phyloP scores from a whole-genome alignment of 805 yeast genomes.

The Candida ipomoeae region DNA sequence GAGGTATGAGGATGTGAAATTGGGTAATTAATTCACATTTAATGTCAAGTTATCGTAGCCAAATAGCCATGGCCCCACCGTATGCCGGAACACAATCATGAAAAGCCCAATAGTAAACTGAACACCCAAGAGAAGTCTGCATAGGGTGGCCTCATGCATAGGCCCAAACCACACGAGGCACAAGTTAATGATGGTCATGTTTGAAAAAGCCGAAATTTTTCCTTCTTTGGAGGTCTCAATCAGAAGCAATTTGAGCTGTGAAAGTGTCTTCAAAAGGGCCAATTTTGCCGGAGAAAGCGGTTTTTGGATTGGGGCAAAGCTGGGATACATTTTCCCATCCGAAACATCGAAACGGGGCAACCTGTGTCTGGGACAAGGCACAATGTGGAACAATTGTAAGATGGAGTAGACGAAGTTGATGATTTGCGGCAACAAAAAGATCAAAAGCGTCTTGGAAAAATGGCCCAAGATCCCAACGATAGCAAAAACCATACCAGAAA shows the following conservation, averaged over 20 bases:
- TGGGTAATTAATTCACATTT: conserved; percentile 28
- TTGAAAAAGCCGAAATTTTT: conserved; percentile 50
- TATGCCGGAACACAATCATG: conserved; percentile 72
- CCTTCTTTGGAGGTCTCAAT: conserved; percentile 22
- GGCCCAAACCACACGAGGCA: conserved; percentile 87
- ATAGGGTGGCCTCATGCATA: conserved; percentile 73
- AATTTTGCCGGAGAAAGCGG: conserved; percentile 18
- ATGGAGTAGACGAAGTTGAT: conserved; percentile 82
- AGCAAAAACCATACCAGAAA: conserved; percentile 98
- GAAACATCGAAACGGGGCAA: conserved; percentile 69
- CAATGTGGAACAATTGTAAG: conserved; percentile 84
- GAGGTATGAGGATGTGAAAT: too few relatives aligned
- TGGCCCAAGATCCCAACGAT: conserved; percentile 95
- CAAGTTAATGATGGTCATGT: conserved; percentile 84
- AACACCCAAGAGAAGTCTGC: conserved; percentile 51
- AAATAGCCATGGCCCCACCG: conserved; percentile 79
- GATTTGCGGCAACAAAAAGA: conserved; percentile 88
- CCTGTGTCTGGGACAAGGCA: conserved; percentile 95
- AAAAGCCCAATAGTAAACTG: conserved; percentile 66
- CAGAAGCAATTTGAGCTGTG: conserved; percentile 46
- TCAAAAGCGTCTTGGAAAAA: conserved; percentile 85
- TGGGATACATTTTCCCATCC: conserved; percentile 72
- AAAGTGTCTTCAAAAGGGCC: conserved; percentile 43
- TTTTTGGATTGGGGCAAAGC: conserved; percentile 33
- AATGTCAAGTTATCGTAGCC: conserved; percentile 76